Conservation (phyloP, 805 yeast species). For the Zygoascus biomembranicola region DNA sequence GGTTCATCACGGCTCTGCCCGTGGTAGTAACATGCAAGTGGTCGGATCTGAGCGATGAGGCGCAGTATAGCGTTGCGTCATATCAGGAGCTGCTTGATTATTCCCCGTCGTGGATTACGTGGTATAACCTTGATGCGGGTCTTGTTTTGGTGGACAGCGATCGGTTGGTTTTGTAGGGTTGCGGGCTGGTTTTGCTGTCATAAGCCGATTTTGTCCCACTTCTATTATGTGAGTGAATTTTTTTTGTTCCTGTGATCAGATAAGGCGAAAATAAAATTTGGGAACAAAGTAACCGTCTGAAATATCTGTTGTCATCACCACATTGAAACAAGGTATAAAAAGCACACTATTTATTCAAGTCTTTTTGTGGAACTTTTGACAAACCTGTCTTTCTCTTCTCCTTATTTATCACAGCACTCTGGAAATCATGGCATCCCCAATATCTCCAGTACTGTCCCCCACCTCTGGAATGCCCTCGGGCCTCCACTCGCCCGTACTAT, state of each 20-base stretch:
- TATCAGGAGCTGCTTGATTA: conserved; percentile 60
- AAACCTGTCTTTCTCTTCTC: no score
- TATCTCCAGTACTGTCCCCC: conserved; percentile 6
- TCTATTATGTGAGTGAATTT: background rate
- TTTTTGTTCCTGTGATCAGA: background rate
- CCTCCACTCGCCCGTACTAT: conserved; percentile 7
- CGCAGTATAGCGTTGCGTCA: conserved; percentile 46
- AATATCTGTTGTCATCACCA: background rate
- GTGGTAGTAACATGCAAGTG: background rate
- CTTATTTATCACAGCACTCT: no score
- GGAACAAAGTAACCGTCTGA: background rate
- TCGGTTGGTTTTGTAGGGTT: background rate
- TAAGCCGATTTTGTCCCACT: background rate
- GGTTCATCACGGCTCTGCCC: background rate
- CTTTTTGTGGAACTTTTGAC: no score
- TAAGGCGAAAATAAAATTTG: background rate
- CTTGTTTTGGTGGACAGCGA: conserved; percentile 44
- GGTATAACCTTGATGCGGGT: conserved; percentile 58
- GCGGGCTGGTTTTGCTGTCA: background rate
- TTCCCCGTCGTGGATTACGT: conserved; percentile 55
- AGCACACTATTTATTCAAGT: no score
- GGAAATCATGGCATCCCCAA: conserved; percentile 9
- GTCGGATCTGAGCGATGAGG: background rate
- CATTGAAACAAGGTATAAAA: background rate
- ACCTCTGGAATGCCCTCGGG: background rate